Evolutionary conservation across 768 basidiomycete species (phyloP).

Genomic region (Calocera viscosa): DNA sequence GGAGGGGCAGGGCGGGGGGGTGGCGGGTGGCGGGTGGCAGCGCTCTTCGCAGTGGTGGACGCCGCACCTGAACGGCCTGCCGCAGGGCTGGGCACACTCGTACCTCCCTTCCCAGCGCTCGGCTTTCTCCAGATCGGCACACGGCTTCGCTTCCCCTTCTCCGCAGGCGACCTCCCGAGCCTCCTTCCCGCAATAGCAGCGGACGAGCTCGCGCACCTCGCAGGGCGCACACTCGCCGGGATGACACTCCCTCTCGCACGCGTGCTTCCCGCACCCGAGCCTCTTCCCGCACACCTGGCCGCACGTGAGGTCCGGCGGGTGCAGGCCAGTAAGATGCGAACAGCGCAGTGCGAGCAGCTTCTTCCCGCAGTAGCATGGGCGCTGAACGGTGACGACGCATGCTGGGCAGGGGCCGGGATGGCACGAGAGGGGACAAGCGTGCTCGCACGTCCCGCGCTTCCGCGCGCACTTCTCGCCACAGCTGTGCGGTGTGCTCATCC

Average conservation of each 20-base stretch:
- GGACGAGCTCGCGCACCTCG: constrained; percentile 36
- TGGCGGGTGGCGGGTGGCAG: constrained; percentile 63
- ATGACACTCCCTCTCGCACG: constrained; percentile 61
- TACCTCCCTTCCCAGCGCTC: constrained; percentile 54
- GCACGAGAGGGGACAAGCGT: constrained; percentile 72
- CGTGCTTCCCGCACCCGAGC: constrained; percentile 36
- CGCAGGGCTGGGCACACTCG: constrained; percentile 36
- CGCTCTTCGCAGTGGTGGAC: constrained; percentile 54
- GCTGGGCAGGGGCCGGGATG: constrained; percentile 97
- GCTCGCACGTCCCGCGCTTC: constrained; percentile 41
- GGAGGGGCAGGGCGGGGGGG: constrained; percentile 52
- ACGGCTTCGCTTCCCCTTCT: constrained; percentile 36
- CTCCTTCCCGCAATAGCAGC: constrained; percentile 74
- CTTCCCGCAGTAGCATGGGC: constrained; percentile 68
- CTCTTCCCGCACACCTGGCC: constrained; percentile 34
- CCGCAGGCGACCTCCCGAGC: constrained; percentile 53
- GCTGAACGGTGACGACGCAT: constrained; percentile 64
- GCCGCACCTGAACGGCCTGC: constrained; percentile 61
- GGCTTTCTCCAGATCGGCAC: constrained; percentile 29
- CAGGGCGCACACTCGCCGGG: constrained; percentile 62
- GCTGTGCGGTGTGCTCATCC: constrained; percentile 54
- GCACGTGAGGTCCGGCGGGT: constrained; percentile 39
- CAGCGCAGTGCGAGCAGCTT: constrained; percentile 48
- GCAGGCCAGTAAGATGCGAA: constrained; percentile 29
- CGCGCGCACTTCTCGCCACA: constrained; percentile 29